phyloP scores from a whole-genome alignment of 2,329 filamentous ascomycete genomes.

The Colletotrichum tofieldiae region DNA sequence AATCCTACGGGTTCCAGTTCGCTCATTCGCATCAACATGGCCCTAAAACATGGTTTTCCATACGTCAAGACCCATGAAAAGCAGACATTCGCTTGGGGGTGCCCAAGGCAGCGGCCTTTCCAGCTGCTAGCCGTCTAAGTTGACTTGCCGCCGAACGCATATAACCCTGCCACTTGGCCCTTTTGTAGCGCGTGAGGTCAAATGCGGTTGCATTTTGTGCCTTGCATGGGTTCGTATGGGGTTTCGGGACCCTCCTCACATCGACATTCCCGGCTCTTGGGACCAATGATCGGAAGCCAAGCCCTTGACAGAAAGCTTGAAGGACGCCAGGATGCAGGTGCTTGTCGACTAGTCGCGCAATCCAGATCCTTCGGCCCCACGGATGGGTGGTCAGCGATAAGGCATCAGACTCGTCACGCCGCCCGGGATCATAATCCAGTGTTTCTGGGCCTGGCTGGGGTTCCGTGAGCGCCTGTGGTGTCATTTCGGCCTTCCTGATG shows the following conservation, averaged over 20 bases:
- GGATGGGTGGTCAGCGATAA: constrained; percentile 35
- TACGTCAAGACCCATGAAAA: not conserved
- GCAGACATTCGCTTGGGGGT: not conserved
- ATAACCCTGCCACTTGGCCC: not conserved
- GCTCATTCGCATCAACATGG: not conserved
- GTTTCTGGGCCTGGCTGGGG: not conserved
- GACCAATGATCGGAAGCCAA: not conserved
- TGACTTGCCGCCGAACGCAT: not conserved
- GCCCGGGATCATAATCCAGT: not conserved
- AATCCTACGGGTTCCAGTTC: not conserved
- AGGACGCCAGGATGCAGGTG: not conserved
- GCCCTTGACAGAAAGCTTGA: constrained; percentile 10
- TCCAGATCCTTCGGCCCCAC: constrained; percentile 25
- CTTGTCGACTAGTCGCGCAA: constrained; percentile 10
- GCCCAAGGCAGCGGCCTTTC: not conserved
- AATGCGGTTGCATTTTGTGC: constrained; percentile 15
- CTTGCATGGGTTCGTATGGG: constrained; percentile 27
- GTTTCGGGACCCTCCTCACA: not conserved
- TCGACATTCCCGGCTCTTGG: not conserved
- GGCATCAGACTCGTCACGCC: not conserved
- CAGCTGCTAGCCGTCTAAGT: not conserved
- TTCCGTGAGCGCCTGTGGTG: not conserved
- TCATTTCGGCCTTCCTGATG: constrained; percentile 22
- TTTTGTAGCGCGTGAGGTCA: constrained; percentile 27
- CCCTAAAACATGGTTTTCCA: not conserved